Conservation (phyloP, 1,284 basidiomycete species). For the Ceratobasidium sp. region DNA sequence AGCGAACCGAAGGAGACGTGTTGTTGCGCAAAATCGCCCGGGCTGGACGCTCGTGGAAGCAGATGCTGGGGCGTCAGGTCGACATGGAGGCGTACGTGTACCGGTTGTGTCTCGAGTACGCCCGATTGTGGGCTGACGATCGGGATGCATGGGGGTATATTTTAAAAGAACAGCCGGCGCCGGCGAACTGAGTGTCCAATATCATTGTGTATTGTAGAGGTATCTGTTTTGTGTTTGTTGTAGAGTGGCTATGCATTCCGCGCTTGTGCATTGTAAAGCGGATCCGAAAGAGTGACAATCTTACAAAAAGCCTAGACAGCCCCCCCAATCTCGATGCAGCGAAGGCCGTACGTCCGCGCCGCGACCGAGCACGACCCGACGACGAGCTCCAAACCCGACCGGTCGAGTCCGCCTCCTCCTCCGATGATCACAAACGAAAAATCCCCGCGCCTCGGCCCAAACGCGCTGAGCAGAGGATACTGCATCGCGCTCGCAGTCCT, state of each 20-base stretch:
- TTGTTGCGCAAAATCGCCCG: slow-evolving; percentile 84
- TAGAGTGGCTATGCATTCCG: slow-evolving; percentile 4
- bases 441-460: not conserved
- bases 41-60: slow-evolving; percentile 92
- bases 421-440: slow-evolving; percentile 16
- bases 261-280: slow-evolving; percentile 22
- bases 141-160: slow-evolving; percentile 65
- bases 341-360: slow-evolving; percentile 40
- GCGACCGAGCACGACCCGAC: slow-evolving; percentile 30
- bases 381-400: slow-evolving; percentile 7
- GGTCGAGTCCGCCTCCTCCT: slow-evolving; percentile 14
- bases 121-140: slow-evolving; percentile 85
- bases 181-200: not conserved
- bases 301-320: slow-evolving; percentile 11
- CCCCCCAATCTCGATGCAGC: slow-evolving; percentile 43
- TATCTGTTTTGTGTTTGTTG: too few species aligned
- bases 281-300: slow-evolving; percentile 47
- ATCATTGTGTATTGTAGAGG: too few species aligned
- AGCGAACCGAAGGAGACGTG: slow-evolving; percentile 74
- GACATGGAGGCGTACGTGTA: slow-evolving; percentile 97
- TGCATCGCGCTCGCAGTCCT: slow-evolving; percentile 72
- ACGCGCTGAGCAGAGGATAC: slow-evolving; percentile 70
- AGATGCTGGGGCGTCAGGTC: slow-evolving; percentile 79
- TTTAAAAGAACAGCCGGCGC: not conserved
- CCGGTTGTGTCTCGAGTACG: slow-evolving; percentile 90